Conservation (phyloP, 331 rosid genomes). For the Quercus lobata region DNA sequence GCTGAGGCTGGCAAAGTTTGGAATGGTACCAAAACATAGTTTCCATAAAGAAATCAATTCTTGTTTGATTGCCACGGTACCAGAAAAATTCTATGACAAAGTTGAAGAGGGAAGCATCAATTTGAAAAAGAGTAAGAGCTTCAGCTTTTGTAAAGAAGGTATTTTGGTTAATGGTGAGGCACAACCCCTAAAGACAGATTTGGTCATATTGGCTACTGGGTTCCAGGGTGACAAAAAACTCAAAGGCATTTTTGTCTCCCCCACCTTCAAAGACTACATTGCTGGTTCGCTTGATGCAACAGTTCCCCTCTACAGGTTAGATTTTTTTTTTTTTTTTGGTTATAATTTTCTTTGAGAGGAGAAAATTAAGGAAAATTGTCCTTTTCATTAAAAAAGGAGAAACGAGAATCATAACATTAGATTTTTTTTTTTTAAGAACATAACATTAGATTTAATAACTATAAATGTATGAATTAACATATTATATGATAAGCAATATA, state of each 20-base stretch:
- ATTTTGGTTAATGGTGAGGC: conserved; percentile 46
- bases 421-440: no score
- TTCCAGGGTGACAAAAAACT: conserved; percentile 60
- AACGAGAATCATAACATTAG: no score
- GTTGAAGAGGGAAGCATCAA: conserved; percentile 62
- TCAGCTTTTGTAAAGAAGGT: conserved; percentile 51
- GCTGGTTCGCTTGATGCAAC: conserved; percentile 27
- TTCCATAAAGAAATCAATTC: conserved; percentile 42
- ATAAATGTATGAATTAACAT: no score
- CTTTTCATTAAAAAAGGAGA: no score
- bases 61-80: conserved; percentile 35
- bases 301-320: conserved; percentile 55
- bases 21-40: conserved; percentile 63
- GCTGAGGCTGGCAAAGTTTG: conserved; percentile 39
- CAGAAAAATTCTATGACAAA: conserved; percentile 49
- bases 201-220: conserved; percentile 69
- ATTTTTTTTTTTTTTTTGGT: neutral
- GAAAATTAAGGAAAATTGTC: neutral
- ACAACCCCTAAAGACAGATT: conserved; percentile 31
- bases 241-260: conserved; percentile 43
- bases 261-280: conserved; percentile 42
- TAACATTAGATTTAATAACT: no score
- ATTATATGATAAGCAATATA: no score
- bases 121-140: conserved; percentile 40
- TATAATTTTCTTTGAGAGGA: no score